A percentile compares a stretch with the other conserved stretches of the same genome.
Conservation (phyloP, 2,329 filamentous ascomycete genomes). For the Neodidymelliopsis sp. region DNA sequence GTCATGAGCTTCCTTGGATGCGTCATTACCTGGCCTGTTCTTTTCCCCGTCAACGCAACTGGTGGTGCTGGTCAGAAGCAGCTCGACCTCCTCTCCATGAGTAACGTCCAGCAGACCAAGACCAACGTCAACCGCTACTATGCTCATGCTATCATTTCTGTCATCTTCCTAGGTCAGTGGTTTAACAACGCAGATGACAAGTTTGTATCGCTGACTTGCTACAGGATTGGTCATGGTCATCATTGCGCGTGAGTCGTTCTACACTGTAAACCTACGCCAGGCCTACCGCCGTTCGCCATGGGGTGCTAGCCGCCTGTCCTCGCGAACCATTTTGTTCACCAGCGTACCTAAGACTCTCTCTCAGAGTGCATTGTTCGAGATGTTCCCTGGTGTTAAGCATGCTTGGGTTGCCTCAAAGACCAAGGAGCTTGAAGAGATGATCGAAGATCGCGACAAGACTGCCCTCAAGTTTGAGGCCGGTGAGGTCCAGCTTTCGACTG, state of each 20-base stretch:
- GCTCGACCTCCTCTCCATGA: constrained; percentile 50
- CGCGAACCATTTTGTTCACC: constrained; percentile 58
- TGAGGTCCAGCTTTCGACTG: constrained; percentile 54
- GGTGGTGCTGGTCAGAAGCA: constrained; percentile 47
- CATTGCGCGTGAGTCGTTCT: constrained; percentile 57
- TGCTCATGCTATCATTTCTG: constrained; percentile 54
- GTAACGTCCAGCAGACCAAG: constrained; percentile 45
- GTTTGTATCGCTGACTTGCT: constrained; percentile 2
- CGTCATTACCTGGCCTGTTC: constrained; percentile 55
- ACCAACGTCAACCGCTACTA: constrained; percentile 50
- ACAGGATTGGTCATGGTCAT: constrained; percentile 52
- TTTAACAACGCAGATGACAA: not conserved
- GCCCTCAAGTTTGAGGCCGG: constrained; percentile 54
- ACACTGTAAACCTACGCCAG: constrained; percentile 57
- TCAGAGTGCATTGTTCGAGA: constrained; percentile 50
- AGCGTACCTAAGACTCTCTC: constrained; percentile 54
- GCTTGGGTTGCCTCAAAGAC: constrained; percentile 58
- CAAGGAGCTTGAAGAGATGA: constrained; percentile 54
- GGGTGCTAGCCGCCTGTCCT: constrained; percentile 55
- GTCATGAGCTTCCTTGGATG: constrained; percentile 53
- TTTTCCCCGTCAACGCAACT: constrained; percentile 58
- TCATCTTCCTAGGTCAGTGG: constrained; percentile 50
- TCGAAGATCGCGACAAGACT: constrained; percentile 54
- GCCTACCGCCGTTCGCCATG: constrained; percentile 56
- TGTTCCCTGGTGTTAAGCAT: constrained; percentile 51